Evolutionary conservation across 148 eudicot genomes (phyloP).

Genomic region (Rhododendron mucronatum): DNA sequence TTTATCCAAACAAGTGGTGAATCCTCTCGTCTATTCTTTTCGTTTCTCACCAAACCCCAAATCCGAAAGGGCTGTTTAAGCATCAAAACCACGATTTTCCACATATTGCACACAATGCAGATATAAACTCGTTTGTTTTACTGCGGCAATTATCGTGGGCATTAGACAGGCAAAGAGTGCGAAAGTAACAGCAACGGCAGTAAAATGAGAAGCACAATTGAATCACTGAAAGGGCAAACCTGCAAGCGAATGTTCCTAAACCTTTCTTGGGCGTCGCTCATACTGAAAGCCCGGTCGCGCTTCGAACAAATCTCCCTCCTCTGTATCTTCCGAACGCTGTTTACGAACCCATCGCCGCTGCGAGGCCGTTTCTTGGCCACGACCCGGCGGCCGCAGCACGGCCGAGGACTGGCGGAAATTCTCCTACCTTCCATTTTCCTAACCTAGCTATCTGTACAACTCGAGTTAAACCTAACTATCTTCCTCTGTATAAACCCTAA

Average conservation of each 20-base stretch:
- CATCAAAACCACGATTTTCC: background rate
- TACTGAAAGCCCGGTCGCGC: constrained; percentile 75
- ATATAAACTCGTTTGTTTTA: background rate
- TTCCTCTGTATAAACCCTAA: background rate
- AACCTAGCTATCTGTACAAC: constrained; percentile 19
- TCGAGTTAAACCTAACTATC: background rate
- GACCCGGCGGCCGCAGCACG: constrained; percentile 70
- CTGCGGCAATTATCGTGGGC: constrained; percentile 1
- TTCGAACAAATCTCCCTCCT: constrained; percentile 92
- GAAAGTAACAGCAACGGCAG: background rate
- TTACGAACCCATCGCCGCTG: constrained; percentile 76
- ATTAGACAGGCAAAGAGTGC: constrained; percentile 20
- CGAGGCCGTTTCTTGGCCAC: constrained; percentile 76
- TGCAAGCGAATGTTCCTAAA: constrained; percentile 85
- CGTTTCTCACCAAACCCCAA: background rate
- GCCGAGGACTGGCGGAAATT: constrained; percentile 83
- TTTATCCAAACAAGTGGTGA: background rate
- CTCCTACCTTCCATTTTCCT: constrained; percentile 77
- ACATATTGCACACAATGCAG: background rate
- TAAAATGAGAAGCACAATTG: background rate
- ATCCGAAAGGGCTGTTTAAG: background rate
- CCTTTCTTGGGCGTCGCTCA: constrained; percentile 90
- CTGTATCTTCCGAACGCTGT: constrained; percentile 88
- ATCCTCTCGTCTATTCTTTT: background rate
- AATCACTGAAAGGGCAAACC: constrained; percentile 32